phyloP scores from a whole-genome alignment of 2,329 filamentous ascomycete species.

The Colletotrichum scovillei region DNA sequence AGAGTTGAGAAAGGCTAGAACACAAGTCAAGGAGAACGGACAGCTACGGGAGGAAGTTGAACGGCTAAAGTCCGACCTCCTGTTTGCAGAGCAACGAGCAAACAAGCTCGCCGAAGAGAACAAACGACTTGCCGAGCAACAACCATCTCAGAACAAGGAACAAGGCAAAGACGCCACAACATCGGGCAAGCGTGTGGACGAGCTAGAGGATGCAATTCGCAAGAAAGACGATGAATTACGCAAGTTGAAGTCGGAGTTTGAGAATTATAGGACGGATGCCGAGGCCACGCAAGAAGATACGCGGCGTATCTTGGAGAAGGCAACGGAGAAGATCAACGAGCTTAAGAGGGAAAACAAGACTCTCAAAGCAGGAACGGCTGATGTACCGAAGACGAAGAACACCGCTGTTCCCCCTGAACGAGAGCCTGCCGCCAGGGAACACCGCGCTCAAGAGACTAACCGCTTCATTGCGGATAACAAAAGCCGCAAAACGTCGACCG shows the following conservation, averaged over 20 bases:
- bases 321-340: slow-evolving; percentile 66
- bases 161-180: background rate
- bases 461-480: slow-evolving; percentile 27
- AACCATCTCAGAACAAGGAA: slow-evolving; percentile 15
- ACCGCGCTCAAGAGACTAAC: slow-evolving; percentile 12
- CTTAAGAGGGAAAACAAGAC: slow-evolving; percentile 64
- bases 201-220: slow-evolving; percentile 51
- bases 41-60: slow-evolving; percentile 65
- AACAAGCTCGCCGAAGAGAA: slow-evolving; percentile 50
- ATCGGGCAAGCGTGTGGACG: slow-evolving; percentile 34
- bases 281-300: slow-evolving; percentile 66
- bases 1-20: slow-evolving; percentile 65
- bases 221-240: slow-evolving; percentile 62
- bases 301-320: slow-evolving; percentile 64
- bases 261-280: slow-evolving; percentile 63
- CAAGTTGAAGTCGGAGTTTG: slow-evolving; percentile 63
- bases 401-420: slow-evolving; percentile 4
- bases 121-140: slow-evolving; percentile 41
- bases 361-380: slow-evolving; percentile 49
- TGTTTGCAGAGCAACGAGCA: slow-evolving; percentile 57
- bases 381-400: slow-evolving; percentile 13
- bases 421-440: slow-evolving; percentile 12
- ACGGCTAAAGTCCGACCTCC: slow-evolving; percentile 62
- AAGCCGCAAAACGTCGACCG: slow-evolving; percentile 11
- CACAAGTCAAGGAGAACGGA: slow-evolving; percentile 64